Evolutionary conservation across 2,329 filamentous ascomycete species (phyloP), one percentile per base, ranked within the genome.

Genomic region (Hortaea werneckii): DNA sequence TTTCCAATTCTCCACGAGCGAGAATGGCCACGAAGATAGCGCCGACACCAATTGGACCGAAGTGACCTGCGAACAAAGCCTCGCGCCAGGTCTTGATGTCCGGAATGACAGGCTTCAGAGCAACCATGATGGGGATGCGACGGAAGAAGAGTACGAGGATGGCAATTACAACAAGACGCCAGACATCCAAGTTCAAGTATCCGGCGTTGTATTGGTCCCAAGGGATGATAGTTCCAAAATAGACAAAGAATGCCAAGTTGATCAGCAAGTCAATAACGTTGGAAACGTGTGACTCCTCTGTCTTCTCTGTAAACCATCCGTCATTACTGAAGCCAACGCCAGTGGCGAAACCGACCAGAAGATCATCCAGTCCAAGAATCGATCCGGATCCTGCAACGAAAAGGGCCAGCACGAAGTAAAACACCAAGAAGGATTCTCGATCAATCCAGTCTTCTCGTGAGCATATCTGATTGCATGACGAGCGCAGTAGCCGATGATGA

Each of bases 281-380:
- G 65, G 90, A 96, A 7, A 98, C 92, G 64, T 96, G 92, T 0
- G 92, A 90, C 66, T 98, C 92, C 63, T 98, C 92, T 0, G 92
- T 98, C 74, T 95, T 95, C 61, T 95, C 86, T 11, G 86, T 85
- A 59, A 98, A 98, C 92, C 92, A 98, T 54, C 92, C 92, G 62
- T 98, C 92, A 65, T 98, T 98, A 57, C 89, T 95, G 72, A 98
- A 98, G 45, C 92, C 92, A n/a, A 98, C 92, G 47, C 92, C 92
- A 45, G 86, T 87, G 10, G 90, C 83, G 60, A 98, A 98, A 35
- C 92, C 92, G 35, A 98, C 87, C 3, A 98, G 78, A 42, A 98
- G 70, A 65, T 98, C 92, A 64, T 98, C 92, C 58, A 95, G 76
- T 42, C 92, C 92, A 39, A 98, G 72, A 48, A 95, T 78, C 65